Evolutionary conservation across 139 green algal species (phyloP).

Genomic region (Closterium sp.): DNA sequence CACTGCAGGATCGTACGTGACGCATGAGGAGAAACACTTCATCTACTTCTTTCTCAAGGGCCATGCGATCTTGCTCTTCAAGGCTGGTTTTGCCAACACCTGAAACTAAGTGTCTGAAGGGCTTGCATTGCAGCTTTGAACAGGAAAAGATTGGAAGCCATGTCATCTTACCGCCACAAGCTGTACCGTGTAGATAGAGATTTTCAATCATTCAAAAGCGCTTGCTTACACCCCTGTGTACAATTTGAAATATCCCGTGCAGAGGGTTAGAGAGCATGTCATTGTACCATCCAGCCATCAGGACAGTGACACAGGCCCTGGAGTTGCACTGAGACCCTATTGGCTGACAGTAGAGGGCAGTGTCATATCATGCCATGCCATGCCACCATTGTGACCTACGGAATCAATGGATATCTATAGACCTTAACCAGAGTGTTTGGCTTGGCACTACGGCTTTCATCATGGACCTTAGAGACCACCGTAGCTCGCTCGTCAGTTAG

Average conservation of each 20-base stretch:
- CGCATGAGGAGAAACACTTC: slow-evolving; percentile 97
- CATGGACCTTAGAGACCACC: not conserved
- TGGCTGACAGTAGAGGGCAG: not conserved
- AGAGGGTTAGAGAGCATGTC: not conserved
- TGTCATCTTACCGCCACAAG: not conserved
- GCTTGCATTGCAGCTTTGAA: not conserved
- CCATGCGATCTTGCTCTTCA: slow-evolving; percentile 88
- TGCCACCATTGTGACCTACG: not conserved
- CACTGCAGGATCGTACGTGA: slow-evolving; percentile 88
- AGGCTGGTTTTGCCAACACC: slow-evolving; percentile 66
- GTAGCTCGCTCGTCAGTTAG: not conserved
- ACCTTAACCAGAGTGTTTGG: not conserved
- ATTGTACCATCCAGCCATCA: not conserved
- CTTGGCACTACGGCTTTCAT: not conserved
- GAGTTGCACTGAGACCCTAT: not conserved
- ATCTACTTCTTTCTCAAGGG: slow-evolving; percentile 87
- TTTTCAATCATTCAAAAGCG: no score
- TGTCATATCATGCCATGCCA: not conserved
- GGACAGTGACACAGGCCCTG: not conserved
- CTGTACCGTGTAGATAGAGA: no score
- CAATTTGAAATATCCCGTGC: no score
- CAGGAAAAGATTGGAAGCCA: not conserved
- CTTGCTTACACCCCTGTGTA: no score
- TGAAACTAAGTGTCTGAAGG: no score
- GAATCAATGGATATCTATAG: not conserved